Evolutionary conservation across 2,329 filamentous ascomycete genomes (phyloP), one percentile per base, ranked within the genome.

Genomic region (Diplodia scrobiculata): DNA sequence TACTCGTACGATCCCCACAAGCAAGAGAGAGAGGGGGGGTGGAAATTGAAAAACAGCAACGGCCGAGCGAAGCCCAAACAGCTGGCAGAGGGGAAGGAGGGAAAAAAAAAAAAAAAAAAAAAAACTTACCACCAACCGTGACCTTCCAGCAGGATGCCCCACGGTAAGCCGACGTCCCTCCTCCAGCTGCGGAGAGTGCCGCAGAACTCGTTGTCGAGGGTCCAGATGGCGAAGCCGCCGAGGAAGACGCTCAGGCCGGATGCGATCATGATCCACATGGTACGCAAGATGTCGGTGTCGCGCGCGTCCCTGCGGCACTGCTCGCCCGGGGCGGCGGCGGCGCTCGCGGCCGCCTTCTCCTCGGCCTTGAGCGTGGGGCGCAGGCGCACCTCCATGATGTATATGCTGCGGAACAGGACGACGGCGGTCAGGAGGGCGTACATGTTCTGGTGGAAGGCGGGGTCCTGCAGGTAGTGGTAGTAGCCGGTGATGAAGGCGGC

Each of bases 381-480:
- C 47, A 91, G 79, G 38, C 83, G 85, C 60, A 83, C 77, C 71
- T 91, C 89, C 89, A 94, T 94, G 29, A 91, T 86, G 74, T 87
- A 91, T 81, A 93, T 88, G 71, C 87, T 89, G 38, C 90, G 87
- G 63, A 90, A 80, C 27, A 95, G 82, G 25, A 94, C 86, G 50
- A 87, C 81, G 5, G 84, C 83, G 0, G 91, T 95, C 51, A 96
- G 79, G 3, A 89, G 73, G 1, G 87, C 90, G 71, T 92, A 96
- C 4, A 89, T 89, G 68, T 87, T 88, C 75, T 96, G 91, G 78
- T 96, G 92, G 76, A 96, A 96, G 1, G 86, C 81, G 0, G 92
- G 91, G 69, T 96, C 88, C 74, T 93, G 91, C 17, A 92, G 86
- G 68, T 91, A 87, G 73, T 92, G 90, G 77, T 96, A 96, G 76